Percentiles rank a stretch among this genome's conserved stretches.
These are phyloP conservation scores for Castanopsis chinensis DNA, from an alignment of 306 rosid species.

Conservation along the genomic window DNA sequence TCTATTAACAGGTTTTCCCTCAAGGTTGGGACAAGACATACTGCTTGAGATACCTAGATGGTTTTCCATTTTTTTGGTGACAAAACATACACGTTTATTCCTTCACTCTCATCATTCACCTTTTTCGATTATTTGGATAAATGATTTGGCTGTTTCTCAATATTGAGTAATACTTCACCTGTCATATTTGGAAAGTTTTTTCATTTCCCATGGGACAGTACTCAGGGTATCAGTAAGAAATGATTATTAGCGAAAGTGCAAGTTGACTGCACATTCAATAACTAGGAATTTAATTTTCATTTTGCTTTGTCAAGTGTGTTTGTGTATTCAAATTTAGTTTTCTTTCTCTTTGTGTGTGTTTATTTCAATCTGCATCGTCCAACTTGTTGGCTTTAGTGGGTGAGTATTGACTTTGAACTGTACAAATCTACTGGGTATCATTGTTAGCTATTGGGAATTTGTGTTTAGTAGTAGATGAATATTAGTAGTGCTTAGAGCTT, in stretches of 20 bases:
- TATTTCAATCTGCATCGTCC: too few species aligned
- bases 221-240: neutral
- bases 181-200: neutral
- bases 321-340: too few species aligned
- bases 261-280: too few species aligned
- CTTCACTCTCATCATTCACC: constrained; percentile 5
- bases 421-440: too few species aligned
- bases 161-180: neutral
- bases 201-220: neutral
- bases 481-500: too few species aligned
- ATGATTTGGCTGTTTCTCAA: neutral
- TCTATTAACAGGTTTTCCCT: constrained; percentile 69
- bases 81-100: constrained; percentile 81
- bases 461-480: too few species aligned
- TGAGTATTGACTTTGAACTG: too few species aligned
- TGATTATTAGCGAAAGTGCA: neutral
- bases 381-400: too few species aligned
- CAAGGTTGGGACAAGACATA: constrained; percentile 99
- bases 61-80: constrained; percentile 91
- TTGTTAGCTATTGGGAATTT: too few species aligned
- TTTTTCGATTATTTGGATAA: neutral
- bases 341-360: too few species aligned
- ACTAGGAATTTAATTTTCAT: too few species aligned
- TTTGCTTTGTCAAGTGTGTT: too few species aligned
- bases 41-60: constrained; percentile 82